Evolutionary conservation across 768 basidiomycete species (phyloP).

Genomic region (Podaxis rugospora): DNA sequence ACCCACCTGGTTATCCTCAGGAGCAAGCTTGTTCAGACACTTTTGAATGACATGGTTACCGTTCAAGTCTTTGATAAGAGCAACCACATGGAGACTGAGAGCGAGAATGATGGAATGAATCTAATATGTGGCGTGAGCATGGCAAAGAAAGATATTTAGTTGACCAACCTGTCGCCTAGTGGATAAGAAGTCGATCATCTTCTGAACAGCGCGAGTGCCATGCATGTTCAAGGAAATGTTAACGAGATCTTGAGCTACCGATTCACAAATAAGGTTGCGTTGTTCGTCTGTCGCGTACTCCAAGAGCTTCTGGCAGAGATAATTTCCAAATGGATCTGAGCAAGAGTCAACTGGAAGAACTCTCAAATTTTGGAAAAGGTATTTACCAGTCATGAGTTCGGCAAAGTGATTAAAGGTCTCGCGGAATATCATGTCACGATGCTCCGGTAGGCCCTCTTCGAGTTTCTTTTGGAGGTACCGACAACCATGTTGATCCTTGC

Average conservation of each 20-base stretch:
- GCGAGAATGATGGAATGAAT: conserved; percentile 97
- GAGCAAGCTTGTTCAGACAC: conserved; percentile 95
- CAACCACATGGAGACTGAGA: conserved; percentile 95
- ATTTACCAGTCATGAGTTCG: conserved; percentile 92
- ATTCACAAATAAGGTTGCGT: conserved; percentile 93
- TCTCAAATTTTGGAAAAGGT: conserved; percentile 1
- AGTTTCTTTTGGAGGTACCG: conserved; percentile 98
- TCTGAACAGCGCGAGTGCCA: conserved; percentile 98
- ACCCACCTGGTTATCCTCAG: conserved; percentile 94
- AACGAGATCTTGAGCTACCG: conserved; percentile 95
- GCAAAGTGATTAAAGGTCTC: conserved; percentile 98
- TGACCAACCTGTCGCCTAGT: conserved; percentile 84
- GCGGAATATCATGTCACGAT: conserved; percentile 98
- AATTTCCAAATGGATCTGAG: conserved; percentile 96
- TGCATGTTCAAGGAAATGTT: conserved; percentile 99
- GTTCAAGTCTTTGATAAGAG: conserved; percentile 97
- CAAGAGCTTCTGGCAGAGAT: conserved; percentile 95
- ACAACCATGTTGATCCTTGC: conserved; percentile 99
- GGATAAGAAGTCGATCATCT: conserved; percentile 99
- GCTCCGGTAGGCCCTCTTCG: conserved; percentile 92
- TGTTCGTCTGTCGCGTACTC: conserved; percentile 98
- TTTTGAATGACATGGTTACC: conserved; percentile 99
- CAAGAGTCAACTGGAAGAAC: conserved; percentile 8
- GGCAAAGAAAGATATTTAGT: conserved; percentile 19
- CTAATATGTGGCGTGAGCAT: conserved; percentile 49